Evolutionary conservation across 179 eudicot genomes (phyloP).

Genomic region (Gypsophila paniculata): DNA sequence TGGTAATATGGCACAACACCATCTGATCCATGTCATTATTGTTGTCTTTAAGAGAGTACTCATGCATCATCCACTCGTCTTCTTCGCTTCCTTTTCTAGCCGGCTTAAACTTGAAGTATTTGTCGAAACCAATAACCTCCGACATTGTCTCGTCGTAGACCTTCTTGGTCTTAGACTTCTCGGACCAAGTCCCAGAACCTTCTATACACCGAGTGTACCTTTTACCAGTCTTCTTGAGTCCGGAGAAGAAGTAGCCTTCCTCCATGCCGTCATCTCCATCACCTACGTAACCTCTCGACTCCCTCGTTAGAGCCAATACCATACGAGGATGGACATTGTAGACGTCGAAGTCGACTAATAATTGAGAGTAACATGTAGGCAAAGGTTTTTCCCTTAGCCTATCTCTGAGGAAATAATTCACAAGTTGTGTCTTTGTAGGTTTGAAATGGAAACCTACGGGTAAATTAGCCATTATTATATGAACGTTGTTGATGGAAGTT

Average conservation of each 20-base stretch:
- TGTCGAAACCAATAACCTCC: background rate
- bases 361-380: background rate
- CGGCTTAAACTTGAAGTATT: constrained; percentile 6
- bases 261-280: background rate
- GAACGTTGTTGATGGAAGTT: too few relatives aligned
- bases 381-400: background rate
- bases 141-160: background rate
- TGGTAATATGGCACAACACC: constrained; percentile 4
- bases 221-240: background rate
- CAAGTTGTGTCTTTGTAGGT: background rate
- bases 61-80: constrained; percentile 11
- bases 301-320: background rate
- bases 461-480: background rate
- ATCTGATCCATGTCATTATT: background rate
- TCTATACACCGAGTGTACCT: background rate
- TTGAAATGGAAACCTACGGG: background rate
- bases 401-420: background rate
- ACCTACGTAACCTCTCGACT: too few relatives aligned
- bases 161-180: background rate
- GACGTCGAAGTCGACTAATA: background rate
- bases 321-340: background rate
- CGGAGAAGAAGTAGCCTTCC: background rate
- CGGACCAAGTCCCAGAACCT: background rate
- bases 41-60: background rate
- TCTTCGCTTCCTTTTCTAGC: background rate